Percentiles rank a stretch among this genome's conserved stretches.
phyloP scores from a whole-genome alignment of 305 asterid species.

The Euphrasia arctica region DNA sequence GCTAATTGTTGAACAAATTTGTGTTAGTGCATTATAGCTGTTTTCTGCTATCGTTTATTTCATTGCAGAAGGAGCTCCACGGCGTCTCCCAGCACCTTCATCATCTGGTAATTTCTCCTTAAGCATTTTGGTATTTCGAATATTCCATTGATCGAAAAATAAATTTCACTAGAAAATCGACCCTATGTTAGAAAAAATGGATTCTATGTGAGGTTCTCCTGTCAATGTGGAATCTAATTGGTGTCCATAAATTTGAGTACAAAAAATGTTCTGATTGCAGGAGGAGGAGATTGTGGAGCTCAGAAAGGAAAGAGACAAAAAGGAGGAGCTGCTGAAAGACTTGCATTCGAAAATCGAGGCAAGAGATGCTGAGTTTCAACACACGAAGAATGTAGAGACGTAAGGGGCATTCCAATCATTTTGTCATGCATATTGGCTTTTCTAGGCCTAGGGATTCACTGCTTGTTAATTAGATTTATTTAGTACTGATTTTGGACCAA shows the following conservation, averaged over 20 bases:
- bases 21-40: background rate
- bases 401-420: conserved; percentile 32
- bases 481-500: conserved; percentile 9
- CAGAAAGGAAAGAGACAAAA: conserved; percentile 50
- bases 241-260: background rate
- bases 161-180: conserved; percentile 6
- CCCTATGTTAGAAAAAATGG: background rate
- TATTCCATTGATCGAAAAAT: background rate
- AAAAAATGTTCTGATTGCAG: conserved; percentile 30
- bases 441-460: conserved; percentile 6
- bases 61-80: conserved; percentile 63
- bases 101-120: conserved; percentile 47
- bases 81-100: conserved; percentile 54
- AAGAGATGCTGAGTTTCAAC: conserved; percentile 37
- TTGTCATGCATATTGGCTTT: conserved; percentile 14
- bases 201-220: background rate
- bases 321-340: conserved; percentile 52
- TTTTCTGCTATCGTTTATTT: conserved; percentile 21
- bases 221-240: conserved; percentile 1
- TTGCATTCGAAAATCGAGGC: conserved; percentile 36
- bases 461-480: conserved; percentile 5
- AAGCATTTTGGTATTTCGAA: background rate
- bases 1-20: background rate
- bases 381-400: conserved; percentile 35
- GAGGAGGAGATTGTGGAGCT: conserved; percentile 63